Base-by-base conservation (phyloP, 116 monocot genomes). In the Trichopus zeylanicus region DNA sequence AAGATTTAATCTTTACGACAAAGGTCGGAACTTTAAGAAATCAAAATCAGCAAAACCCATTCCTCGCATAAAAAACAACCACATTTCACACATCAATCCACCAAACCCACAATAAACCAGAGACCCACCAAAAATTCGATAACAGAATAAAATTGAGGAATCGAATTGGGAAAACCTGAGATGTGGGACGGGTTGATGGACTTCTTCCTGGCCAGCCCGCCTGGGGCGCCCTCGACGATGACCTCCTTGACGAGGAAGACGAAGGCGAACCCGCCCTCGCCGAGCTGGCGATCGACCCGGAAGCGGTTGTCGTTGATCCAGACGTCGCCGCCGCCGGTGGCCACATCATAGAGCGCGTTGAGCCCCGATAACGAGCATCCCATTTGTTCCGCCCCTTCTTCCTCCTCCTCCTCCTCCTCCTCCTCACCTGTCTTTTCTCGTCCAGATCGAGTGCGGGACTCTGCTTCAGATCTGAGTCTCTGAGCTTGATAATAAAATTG, bases 291-390 rank as follows among this genome's bases (percentile, higher is more conserved):
- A 60, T 91, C 32, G 82, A 98, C 76, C 68, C 68, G 66, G 82
- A 98, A 98, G 23, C 85, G 73, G 61, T 82, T 88, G 65, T 91
- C 82, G 69, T 91, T 91, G 80, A 98, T 85, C 98, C 98, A 91
- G 5, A 98, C 91, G 24, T 98, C 98, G 30, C 85, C 81, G 49
- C 69, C 78, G 20, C 81, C 75, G 33, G 75, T 82, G 26, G 70
- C 73, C 6, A 88, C 77, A 55, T 78, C 85, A 70, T 98, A 85
- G 53, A 91, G 57, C 22, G 98, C 87, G 58, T 83, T 88, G 28
- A 98, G 73, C 4, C 91, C 98, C 49, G 91, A 98, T 67, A 98
- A 85, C 49, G 98, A 98, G 78, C 98, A 98, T 20, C 91, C 98
- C 98, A 98, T 94, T n/a, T n/a, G n/a, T n/a, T n/a, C n/a, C 39